Conservation (phyloP, 106 monocot species). For the Dioscorea zingiberensis region DNA sequence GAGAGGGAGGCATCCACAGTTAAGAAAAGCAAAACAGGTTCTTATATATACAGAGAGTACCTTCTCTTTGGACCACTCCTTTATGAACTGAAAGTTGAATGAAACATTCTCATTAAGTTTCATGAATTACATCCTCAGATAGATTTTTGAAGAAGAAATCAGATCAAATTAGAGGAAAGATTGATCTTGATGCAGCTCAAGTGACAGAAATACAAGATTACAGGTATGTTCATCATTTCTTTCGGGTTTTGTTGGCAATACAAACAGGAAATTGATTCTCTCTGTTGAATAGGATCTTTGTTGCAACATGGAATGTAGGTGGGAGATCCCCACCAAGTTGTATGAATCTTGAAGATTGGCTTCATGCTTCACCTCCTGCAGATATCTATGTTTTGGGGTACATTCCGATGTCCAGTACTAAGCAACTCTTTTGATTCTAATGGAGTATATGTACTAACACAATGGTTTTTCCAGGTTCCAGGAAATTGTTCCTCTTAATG, state of each 20-base stretch:
- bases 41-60: no score
- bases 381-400: conserved; percentile 81
- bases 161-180: conserved; percentile 35
- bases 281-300: conserved; percentile 40
- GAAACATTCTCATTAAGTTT: background rate
- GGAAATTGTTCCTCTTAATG: conserved; percentile 46
- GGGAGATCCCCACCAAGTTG: conserved; percentile 64
- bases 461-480: conserved; percentile 2
- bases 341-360: conserved; percentile 73
- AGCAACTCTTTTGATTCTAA: background rate
- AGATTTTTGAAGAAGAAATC: conserved; percentile 36
- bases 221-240: conserved; percentile 29
- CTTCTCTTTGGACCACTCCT: no score
- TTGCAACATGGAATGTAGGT: conserved; percentile 79
- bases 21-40: conserved; percentile 62
- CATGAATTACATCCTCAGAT: conserved; percentile 23
- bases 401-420: background rate
- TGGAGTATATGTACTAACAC: background rate
- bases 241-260: background rate
- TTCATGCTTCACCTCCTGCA: conserved; percentile 70
- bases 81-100: background rate
- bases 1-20: conserved; percentile 42
- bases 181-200: conserved; percentile 44
- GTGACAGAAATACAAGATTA: conserved; percentile 59
- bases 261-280: background rate